Base-by-base conservation (phyloP, 176 grass and related monocot genomes). In the Zizania latifolia region DNA sequence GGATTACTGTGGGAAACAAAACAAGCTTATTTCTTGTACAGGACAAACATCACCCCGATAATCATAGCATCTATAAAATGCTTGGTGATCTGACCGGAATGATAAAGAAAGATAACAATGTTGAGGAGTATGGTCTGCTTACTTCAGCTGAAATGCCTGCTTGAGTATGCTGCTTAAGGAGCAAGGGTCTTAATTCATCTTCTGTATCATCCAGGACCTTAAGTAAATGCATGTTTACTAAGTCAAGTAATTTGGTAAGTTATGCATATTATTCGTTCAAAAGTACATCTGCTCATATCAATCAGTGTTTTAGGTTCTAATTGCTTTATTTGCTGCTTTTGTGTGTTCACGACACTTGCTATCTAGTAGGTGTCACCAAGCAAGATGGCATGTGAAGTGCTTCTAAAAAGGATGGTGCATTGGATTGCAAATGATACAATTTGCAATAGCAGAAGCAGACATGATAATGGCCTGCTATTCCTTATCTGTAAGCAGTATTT, bases 1-100 rank as follows among this genome's bases (percentile, higher is more conserved):
- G 86, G 86, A 81, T 93, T 36, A 93, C 81, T 2, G 72, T 93
- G 34, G 90, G 84, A 29, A 89, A 87, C 34, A 81, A 72, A 50
- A 89, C 81, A 24, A 73, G 64, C 65, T 78, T 54, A 19, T 93
- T 93, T 86, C 24, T 84, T 74, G 84, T 85, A 76, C 83, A 85
- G 66, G 90, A 89, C 58, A 84, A 78, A 73, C 69, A 86, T 59
- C 90, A 89, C 36, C 81, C 84, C 0, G 81, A 87, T n/a, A 32
- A 68, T 61, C 28, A 61, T 28, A 55, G 38, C 57, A 89, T 93
- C 56, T 79, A 84, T 22, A 68, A 75, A 68, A 81, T 68, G 34
- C 62, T 93, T 62, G 71, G 59, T 22, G 32, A 87, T 71, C 78
- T 93, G 46, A 87, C 77, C 62, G 46, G 26, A 81, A 63, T 78